Base-by-base conservation (phyloP, 2,329 filamentous ascomycete species). In the Penicillium sp. region DNA sequence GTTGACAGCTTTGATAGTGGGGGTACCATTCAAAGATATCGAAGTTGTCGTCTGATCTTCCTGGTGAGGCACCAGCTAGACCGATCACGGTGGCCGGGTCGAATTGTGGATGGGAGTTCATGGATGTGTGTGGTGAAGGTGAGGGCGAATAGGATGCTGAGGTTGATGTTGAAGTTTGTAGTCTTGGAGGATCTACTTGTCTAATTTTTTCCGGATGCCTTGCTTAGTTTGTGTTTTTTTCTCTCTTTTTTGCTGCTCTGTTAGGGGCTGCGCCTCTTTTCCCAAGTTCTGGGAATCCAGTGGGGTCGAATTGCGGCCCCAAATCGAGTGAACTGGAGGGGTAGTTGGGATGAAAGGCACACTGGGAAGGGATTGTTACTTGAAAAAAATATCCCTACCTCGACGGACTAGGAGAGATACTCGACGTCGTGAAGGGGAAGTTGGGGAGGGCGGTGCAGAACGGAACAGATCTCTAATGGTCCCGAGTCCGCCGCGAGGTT, bases 21-120 rank as follows among this genome's bases (percentile, higher is more conserved):
- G 91, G 90, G 72, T 96, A 90, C 94, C 94, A 97, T 59, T 92
- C 89, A 72, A 97, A 88, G 62, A 97, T 89, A 74, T 79, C 77
- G 59, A 78, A 86, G 60, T 80, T 77, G 53, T 78, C 74, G 57
- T 78, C 76, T 57, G 73, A 71, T 45, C 74, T 58, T 23, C 65
- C 70, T 23, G 72, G 72, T 7, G 74, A 71, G 47, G 70, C 67
- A 50, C 73, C 72, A 50, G 68, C 66, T 49, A 75, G 56, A 33
- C 70, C 74, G 53, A 73, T 67, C 71, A 75, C 75, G 25, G 70
- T 69, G 53, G 70, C 67, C 53, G 74, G 70, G 49, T 76, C 70
- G 63, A 75, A 72, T 39, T 70, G 72, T 15, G 63, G 64, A 45
- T 66, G 65, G 31, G 66, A 67, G 59, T 67, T 67, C 71, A 74